These are phyloP conservation scores for Williopsis jadinii DNA, from an alignment of 1,139 yeast species.

Conservation along the genomic window DNA sequence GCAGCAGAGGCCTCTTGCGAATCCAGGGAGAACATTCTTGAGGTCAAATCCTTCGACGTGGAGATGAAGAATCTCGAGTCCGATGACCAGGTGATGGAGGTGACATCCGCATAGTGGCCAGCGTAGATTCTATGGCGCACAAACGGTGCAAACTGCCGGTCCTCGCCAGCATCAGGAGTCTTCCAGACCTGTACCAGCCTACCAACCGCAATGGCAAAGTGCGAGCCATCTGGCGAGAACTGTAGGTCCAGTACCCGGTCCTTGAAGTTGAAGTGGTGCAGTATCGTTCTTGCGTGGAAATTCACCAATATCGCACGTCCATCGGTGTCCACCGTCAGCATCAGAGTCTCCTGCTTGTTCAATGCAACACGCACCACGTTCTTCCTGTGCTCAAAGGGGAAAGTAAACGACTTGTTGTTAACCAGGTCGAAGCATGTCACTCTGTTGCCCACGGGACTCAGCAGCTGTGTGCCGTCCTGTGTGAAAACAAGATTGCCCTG, in stretches of 20 bases:
- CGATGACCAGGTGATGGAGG: conserved; percentile 77
- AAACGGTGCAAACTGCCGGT: conserved; percentile 92
- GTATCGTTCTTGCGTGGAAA: conserved; percentile 74
- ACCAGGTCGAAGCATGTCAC: conserved; percentile 83
- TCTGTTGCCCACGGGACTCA: conserved; percentile 94
- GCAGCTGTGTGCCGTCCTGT: conserved; percentile 73
- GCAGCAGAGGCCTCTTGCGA: conserved; percentile 75
- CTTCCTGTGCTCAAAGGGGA: conserved; percentile 87
- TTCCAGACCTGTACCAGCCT: conserved; percentile 90
- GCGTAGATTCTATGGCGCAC: conserved; percentile 85
- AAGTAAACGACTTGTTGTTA: conserved; percentile 81
- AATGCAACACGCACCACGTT: conserved; percentile 75
- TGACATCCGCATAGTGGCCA: conserved; percentile 85
- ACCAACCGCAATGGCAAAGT: conserved; percentile 81
- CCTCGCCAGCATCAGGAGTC: conserved; percentile 70
- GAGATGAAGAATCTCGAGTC: conserved; percentile 86
- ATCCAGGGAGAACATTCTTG: conserved; percentile 75
- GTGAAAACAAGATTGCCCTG: conserved; percentile 88
- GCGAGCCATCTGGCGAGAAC: conserved; percentile 84
- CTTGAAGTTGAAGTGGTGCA: conserved; percentile 91
- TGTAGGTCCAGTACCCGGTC: conserved; percentile 66
- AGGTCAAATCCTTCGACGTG: conserved; percentile 84
- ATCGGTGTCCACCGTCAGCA: conserved; percentile 83
- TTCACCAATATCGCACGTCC: conserved; percentile 93
- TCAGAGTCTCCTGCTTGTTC: conserved; percentile 72